phyloP scores from a whole-genome alignment of 345 rosid genomes.

The Lepidium sativum region DNA sequence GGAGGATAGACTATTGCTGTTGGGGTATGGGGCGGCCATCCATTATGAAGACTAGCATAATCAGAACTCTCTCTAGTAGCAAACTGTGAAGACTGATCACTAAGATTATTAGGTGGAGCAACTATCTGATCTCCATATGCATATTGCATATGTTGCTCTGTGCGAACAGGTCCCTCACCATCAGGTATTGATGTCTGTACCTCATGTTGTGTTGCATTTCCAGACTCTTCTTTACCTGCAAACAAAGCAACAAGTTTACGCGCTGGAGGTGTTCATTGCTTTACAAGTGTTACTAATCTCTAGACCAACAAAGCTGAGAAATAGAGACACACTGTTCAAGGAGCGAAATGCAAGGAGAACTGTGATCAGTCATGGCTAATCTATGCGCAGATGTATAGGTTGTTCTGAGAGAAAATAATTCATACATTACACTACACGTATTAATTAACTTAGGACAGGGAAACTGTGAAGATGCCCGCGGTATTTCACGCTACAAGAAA shows the following conservation, averaged over 20 bases:
- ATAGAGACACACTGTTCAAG: background rate
- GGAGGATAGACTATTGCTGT: constrained; percentile 51
- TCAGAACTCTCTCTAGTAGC: constrained; percentile 44
- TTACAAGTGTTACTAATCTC: background rate
- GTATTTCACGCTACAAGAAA: background rate
- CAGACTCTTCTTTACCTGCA: constrained; percentile 24
- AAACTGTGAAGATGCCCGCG: background rate
- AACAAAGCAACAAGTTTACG: background rate
- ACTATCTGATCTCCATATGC: constrained; percentile 51
- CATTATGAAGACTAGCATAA: constrained; percentile 42
- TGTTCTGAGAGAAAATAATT: constrained; percentile 1
- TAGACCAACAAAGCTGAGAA: constrained; percentile 5
- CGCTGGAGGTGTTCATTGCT: background rate
- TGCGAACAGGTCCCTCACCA: constrained; percentile 31
- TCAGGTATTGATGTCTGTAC: constrained; percentile 37
- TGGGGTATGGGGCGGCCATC: constrained; percentile 54
- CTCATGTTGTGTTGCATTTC: constrained; percentile 11
- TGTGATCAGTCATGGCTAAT: background rate
- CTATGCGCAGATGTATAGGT: background rate
- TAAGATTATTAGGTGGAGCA: constrained; percentile 40
- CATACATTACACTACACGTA: constrained; percentile 1
- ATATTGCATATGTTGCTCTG: constrained; percentile 40
- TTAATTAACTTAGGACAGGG: background rate
- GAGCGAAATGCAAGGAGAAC: background rate
- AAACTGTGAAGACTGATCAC: constrained; percentile 69